Base-by-base conservation (phyloP, 1,284 basidiomycete species). In the Psilocybe mexicana region DNA sequence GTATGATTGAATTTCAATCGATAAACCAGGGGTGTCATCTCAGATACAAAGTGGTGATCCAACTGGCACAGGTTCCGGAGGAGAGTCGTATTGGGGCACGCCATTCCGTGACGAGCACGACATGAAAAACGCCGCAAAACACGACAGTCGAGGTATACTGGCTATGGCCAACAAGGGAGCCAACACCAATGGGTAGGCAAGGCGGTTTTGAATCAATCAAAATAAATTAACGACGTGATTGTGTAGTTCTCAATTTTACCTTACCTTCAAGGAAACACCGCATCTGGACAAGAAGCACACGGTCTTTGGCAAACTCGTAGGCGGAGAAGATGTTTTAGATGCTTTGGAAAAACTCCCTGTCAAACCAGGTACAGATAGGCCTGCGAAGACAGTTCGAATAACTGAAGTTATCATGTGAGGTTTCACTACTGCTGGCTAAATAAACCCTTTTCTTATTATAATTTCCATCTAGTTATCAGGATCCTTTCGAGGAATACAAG, bases 21-120 rank as follows among this genome's bases (percentile, higher is more conserved):
- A 55, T n/a, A 18, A 49, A 18, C 18, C 18, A 18, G 18, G 18
- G 28, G 6, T 30, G 18, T 1, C 25, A n/a, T 61, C 3, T 40
- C 38, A 94, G 92, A 85, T 95, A 28, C 95, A 98, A 83, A 95
- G 94, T 1, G 96, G 96, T 46, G 96, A 99, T 72, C 96, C 96
- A 2, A 96, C 94, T 0, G 96, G 97, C 0, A 99, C 96, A 1
- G 96, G 97, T 0, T 79, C 91, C 28, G 97, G 96, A 3, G 96
- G 96, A 5, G 80, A 92, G 68, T 95, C 93, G n/a, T 89, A 87
- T 69, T 99, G 96, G 96, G 94, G 92, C 3, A 92, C 90, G 25
- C 91, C 93, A 4, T 99, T 99, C 76, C 83, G 94, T 55, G 96
- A 99, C 69, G 96, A 98, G 74, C 86, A 91, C 67, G 87, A 90